These are phyloP conservation scores for Favolaschia claudopus DNA, from an alignment of 768 basidiomycete genomes.

Conservation along the genomic window DNA sequence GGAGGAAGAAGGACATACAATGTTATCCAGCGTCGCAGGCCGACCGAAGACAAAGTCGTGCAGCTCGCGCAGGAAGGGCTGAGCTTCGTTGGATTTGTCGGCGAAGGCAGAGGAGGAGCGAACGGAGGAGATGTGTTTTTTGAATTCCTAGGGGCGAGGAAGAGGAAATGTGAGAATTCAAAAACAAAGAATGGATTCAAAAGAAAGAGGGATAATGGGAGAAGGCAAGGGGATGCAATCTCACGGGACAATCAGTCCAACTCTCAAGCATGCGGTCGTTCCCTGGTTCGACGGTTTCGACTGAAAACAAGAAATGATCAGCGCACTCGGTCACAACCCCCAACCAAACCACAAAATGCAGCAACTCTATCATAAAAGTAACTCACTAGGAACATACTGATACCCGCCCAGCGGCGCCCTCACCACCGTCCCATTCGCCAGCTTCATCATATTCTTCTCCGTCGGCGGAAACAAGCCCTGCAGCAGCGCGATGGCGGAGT, in stretches of 20 bases:
- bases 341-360: no score
- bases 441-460: slow-evolving; percentile 69
- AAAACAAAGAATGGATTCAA: no score
- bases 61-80: slow-evolving; percentile 54
- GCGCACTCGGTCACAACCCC: no score
- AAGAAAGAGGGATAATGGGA: background rate
- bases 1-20: slow-evolving; percentile 41
- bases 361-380: background rate
- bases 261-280: slow-evolving; percentile 87
- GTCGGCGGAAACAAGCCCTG: slow-evolving; percentile 91
- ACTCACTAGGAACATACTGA: slow-evolving; percentile 82
- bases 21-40: slow-evolving; percentile 54
- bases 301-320: slow-evolving; percentile 40
- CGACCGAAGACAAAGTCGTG: slow-evolving; percentile 59
- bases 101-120: slow-evolving; percentile 56
- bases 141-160: slow-evolving; percentile 57
- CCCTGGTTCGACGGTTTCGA: slow-evolving; percentile 86
- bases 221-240: slow-evolving; percentile 11
- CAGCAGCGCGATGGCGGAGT: slow-evolving; percentile 83
- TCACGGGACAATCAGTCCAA: slow-evolving; percentile 71
- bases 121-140: slow-evolving; percentile 50
- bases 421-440: slow-evolving; percentile 81
- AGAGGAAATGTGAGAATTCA: no score
- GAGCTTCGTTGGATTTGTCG: slow-evolving; percentile 43
- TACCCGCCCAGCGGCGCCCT: slow-evolving; percentile 82